A percentile compares a stretch with the other conserved stretches of the same genome.
phyloP scores from a whole-genome alignment of 2,329 filamentous ascomycete genomes.

The Beauveria sp. region DNA sequence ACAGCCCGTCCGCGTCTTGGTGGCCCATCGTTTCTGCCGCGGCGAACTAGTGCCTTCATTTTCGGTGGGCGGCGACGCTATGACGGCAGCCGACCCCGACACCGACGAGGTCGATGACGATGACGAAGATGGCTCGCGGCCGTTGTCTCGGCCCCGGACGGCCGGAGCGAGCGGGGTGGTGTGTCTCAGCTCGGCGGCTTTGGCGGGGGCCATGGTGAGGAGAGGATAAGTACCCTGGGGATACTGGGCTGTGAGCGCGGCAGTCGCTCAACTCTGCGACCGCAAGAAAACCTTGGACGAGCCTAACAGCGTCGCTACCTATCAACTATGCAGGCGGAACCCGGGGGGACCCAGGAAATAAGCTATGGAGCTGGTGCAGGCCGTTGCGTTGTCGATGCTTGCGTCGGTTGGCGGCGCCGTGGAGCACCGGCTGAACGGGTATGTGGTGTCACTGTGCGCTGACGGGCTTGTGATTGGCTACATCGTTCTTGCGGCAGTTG shows the following conservation, averaged over 20 bases:
- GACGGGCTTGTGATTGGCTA: background rate
- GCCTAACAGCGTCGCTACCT: background rate
- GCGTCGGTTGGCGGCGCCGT: background rate
- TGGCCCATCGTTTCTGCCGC: constrained; percentile 8
- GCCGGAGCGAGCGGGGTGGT: background rate
- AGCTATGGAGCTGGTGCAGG: constrained; percentile 8
- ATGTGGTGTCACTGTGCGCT: background rate
- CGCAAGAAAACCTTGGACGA: background rate
- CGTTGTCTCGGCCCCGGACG: background rate
- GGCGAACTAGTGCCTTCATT: constrained; percentile 1
- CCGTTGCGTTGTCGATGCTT: constrained; percentile 7
- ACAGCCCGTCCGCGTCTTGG: constrained; percentile 8
- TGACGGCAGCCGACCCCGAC: background rate
- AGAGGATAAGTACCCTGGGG: background rate
- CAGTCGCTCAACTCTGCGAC: background rate
- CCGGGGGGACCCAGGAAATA: background rate
- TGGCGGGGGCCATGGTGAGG: background rate
- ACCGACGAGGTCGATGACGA: background rate
- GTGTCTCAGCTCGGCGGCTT: background rate
- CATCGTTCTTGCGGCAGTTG: constrained; percentile 6
- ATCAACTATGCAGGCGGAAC: background rate
- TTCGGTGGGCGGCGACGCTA: constrained; percentile 1
- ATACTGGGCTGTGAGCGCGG: background rate
- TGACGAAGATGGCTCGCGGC: background rate
- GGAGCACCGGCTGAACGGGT: background rate